Evolutionary conservation across 2,329 filamentous ascomycete genomes (phyloP).

Genomic region (Macrophomina pseudophaseolina): DNA sequence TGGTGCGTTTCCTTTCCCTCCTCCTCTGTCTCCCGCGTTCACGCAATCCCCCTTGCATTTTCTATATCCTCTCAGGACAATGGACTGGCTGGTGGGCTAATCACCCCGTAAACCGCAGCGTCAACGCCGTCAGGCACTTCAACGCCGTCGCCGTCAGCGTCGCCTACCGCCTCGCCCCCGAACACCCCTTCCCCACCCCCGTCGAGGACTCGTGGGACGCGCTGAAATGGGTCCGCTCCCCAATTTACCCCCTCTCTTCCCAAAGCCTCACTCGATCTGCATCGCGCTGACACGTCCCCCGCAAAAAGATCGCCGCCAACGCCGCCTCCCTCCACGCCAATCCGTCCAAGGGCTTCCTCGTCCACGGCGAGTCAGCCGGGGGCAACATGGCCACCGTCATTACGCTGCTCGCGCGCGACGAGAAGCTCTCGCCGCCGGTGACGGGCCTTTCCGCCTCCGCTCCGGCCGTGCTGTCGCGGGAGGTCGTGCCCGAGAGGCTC

Average conservation of each 20-base stretch:
- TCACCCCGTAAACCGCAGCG: slow-evolving; percentile 25
- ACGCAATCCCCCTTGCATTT: not conserved
- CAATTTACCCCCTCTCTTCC: too few relatives aligned
- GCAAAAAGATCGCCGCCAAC: slow-evolving; percentile 27
- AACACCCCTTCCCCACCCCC: slow-evolving; percentile 65
- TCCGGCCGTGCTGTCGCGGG: slow-evolving; percentile 33
- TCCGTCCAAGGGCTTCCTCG: slow-evolving; percentile 30
- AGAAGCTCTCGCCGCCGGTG: slow-evolving; percentile 28
- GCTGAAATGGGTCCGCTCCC: slow-evolving; percentile 28
- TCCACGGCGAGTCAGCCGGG: slow-evolving; percentile 32
- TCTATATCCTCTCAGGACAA: not conserved
- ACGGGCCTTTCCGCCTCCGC: slow-evolving; percentile 30
- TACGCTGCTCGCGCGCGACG: slow-evolving; percentile 32
- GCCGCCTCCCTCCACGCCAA: slow-evolving; percentile 28
- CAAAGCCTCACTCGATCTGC: not conserved
- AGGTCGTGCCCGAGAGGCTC: slow-evolving; percentile 33
- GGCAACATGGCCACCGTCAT: slow-evolving; percentile 30
- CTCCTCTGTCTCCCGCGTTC: not conserved
- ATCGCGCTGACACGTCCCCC: not conserved
- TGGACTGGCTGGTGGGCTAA: not conserved
- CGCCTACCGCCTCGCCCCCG: slow-evolving; percentile 66
- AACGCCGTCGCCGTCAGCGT: slow-evolving; percentile 65
- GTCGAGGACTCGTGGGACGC: slow-evolving; percentile 57
- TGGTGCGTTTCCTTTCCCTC: not conserved
- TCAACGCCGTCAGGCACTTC: slow-evolving; percentile 56